Evolutionary conservation across 805 yeast species (phyloP).

Genomic region (Groenewaldozyma salmanticensis): DNA sequence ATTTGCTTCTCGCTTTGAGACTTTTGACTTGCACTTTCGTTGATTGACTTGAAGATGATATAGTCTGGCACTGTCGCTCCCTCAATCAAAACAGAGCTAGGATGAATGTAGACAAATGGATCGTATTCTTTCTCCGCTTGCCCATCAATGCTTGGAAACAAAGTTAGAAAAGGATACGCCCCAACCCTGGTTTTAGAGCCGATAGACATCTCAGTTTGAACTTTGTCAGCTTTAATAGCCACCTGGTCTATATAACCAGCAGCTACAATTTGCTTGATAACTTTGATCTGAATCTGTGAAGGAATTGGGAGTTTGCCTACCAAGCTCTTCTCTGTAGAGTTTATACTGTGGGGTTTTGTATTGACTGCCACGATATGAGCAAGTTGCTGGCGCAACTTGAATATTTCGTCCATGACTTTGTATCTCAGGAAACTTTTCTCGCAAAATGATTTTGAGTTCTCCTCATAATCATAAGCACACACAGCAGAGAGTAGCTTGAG

Average conservation of each 20-base stretch:
- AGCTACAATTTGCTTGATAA: constrained; percentile 83
- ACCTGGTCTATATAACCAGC: constrained; percentile 90
- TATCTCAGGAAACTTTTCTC: constrained; percentile 57
- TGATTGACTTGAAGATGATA: constrained; percentile 63
- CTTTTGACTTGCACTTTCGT: constrained; percentile 39
- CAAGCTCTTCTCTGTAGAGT: constrained; percentile 44
- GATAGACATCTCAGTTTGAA: constrained; percentile 51
- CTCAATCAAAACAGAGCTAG: constrained; percentile 53
- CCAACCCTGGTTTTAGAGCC: constrained; percentile 46
- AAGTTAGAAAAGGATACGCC: constrained; percentile 45
- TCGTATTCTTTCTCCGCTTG: constrained; percentile 34
- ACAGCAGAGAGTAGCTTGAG: constrained; percentile 67
- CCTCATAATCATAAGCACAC: constrained; percentile 72
- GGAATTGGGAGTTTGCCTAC: constrained; percentile 53
- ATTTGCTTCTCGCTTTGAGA: constrained; percentile 28
- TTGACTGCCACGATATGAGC: constrained; percentile 62
- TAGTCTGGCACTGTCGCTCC: constrained; percentile 75
- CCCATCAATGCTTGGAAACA: constrained; percentile 32
- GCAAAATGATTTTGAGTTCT: constrained; percentile 40
- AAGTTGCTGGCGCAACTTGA: constrained; percentile 71
- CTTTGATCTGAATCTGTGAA: constrained; percentile 53
- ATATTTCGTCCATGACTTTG: constrained; percentile 78
- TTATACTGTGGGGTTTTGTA: constrained; percentile 22
- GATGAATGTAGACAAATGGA: constrained; percentile 64
- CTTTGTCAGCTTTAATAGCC: constrained; percentile 71